phyloP scores from a whole-genome alignment of 345 rosid species.

The Diplotaxis tenuifolia region DNA sequence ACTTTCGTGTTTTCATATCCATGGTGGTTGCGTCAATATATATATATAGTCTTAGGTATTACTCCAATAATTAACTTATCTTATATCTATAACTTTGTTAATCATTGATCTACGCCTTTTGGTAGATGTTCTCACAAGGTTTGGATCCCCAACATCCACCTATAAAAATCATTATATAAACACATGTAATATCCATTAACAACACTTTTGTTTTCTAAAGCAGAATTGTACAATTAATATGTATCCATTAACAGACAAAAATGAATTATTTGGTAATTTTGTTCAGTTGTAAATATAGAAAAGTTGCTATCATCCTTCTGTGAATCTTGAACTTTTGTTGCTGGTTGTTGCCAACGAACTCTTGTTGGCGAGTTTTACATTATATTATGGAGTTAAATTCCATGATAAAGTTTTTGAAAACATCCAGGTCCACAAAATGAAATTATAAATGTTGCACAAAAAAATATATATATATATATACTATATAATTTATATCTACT shows the following conservation, averaged over 20 bases:
- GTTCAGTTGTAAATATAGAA: conserved; percentile 1
- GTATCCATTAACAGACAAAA: conserved; percentile 23
- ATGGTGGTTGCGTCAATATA: conserved; percentile 31
- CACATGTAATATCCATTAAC: neutral
- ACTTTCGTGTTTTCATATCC: conserved; percentile 14
- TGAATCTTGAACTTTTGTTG: conserved; percentile 14
- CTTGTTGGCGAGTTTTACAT: conserved; percentile 32
- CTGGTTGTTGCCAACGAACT: conserved; percentile 38
- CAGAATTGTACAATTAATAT: neutral
- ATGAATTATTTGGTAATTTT: conserved; percentile 24
- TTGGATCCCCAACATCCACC: neutral
- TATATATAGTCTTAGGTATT: conserved; percentile 17
- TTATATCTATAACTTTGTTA: conserved; percentile 1
- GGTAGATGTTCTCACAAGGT: neutral
- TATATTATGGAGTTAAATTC: conserved; percentile 22
- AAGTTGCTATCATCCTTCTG: conserved; percentile 17
- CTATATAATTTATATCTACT: too few species aligned
- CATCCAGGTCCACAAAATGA: conserved; percentile 28
- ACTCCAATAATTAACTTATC: conserved; percentile 18
- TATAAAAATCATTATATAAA: neutral
- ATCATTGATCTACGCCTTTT: neutral
- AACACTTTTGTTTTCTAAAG: neutral
- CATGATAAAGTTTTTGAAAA: conserved; percentile 9
- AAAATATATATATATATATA: too few species aligned
- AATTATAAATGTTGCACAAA: too few species aligned